Conservation (phyloP, 495 filamentous ascomycete genomes). For the Lasiosphaeriaceae sp. region DNA sequence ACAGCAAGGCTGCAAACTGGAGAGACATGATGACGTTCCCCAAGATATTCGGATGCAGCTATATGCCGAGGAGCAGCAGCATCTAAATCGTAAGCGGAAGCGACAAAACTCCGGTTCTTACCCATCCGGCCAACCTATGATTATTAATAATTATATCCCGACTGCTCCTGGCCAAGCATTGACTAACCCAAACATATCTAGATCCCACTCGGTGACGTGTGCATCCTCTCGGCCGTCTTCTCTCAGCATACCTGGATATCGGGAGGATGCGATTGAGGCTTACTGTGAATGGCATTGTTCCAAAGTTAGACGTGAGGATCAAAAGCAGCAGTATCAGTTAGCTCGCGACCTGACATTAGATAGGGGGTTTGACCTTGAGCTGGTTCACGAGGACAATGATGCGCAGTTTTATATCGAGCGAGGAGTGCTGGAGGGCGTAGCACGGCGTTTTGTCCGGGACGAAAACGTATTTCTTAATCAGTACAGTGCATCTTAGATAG, state of each 20-base stretch:
- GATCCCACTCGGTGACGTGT: neutral
- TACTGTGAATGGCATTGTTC: slow-evolving; percentile 8
- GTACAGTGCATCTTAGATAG: slow-evolving; percentile 3
- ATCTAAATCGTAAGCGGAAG: slow-evolving; percentile 1
- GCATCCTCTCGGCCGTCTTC: neutral
- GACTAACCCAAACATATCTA: neutral
- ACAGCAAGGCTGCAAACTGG: slow-evolving; percentile 3
- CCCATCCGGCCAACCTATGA: neutral
- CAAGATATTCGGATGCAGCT: slow-evolving; percentile 2
- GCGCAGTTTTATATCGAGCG: slow-evolving; percentile 7
- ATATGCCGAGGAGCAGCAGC: slow-evolving; percentile 2
- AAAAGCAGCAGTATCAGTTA: slow-evolving; percentile 5
- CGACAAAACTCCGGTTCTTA: neutral
- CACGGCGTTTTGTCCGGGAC: slow-evolving; percentile 6
- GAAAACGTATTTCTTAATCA: slow-evolving; percentile 5
- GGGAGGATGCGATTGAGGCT: slow-evolving; percentile 1
- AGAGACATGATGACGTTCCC: slow-evolving; percentile 1
- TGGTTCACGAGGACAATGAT: slow-evolving; percentile 3
- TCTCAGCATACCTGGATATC: slow-evolving; percentile 2
- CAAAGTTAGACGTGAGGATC: slow-evolving; percentile 5
- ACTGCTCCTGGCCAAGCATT: neutral
- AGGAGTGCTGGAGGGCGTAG: slow-evolving; percentile 6
- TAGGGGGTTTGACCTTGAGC: slow-evolving; percentile 6
- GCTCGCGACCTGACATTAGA: slow-evolving; percentile 4
- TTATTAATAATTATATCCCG: slow-evolving; percentile 7